Evolutionary conservation across 192 early-diverging fungal genomes (phyloP).

Genomic region (Coemansia furcata): DNA sequence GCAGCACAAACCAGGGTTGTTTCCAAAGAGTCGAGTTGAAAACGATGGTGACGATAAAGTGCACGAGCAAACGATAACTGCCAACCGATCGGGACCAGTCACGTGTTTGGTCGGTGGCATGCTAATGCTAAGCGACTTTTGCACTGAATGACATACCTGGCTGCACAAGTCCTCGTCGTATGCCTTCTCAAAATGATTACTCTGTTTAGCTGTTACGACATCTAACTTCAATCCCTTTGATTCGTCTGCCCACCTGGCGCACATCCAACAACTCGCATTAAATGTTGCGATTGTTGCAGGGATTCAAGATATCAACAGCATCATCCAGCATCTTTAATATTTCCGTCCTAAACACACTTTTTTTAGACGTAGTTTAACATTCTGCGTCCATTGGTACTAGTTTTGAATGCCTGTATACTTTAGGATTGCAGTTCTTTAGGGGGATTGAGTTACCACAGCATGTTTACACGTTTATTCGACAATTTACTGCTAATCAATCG

Average conservation of each 20-base stretch:
- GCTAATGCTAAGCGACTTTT: too few species aligned
- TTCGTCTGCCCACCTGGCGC: not conserved
- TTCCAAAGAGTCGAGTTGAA: too few species aligned
- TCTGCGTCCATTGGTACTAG: not conserved
- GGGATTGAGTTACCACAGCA: too few species aligned
- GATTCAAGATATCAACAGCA: not conserved
- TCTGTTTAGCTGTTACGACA: not conserved
- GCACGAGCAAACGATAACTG: not conserved
- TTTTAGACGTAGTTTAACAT: not conserved
- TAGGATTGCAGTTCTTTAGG: too few species aligned
- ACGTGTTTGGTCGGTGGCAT: too few species aligned
- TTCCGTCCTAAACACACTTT: not conserved
- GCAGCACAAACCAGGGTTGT: too few species aligned
- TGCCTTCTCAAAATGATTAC: too few species aligned
- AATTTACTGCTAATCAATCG: not conserved
- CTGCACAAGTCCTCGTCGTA: too few species aligned
- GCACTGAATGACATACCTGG: too few species aligned
- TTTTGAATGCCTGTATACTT: too few species aligned
- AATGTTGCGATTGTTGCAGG: not conserved
- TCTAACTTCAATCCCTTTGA: not conserved
- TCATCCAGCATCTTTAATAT: not conserved
- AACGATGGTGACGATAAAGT: too few species aligned
- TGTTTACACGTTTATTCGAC: not conserved
- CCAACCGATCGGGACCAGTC: too few species aligned
- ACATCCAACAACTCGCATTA: not conserved